phyloP scores from a whole-genome alignment of 202 grass and related monocot genomes.

The Tripidium arundinaceum region DNA sequence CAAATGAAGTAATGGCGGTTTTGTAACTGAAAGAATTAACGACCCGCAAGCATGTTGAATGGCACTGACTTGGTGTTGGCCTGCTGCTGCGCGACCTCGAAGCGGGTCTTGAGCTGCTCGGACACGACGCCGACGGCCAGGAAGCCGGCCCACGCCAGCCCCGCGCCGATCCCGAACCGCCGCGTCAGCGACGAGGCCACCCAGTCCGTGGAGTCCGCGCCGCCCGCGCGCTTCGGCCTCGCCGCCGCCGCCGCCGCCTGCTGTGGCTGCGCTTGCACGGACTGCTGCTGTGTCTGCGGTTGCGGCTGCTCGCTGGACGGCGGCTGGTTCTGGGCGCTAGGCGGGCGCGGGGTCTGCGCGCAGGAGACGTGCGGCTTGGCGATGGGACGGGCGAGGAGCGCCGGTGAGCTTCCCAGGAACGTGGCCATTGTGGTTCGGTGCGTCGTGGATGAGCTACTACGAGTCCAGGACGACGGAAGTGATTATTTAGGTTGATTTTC shows the following conservation, averaged over 20 bases:
- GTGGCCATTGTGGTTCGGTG: no score
- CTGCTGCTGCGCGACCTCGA: constrained; percentile 84
- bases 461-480: no score
- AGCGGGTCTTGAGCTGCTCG: constrained; percentile 94
- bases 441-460: no score
- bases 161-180: constrained; percentile 84
- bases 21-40: neutral
- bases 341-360: constrained; percentile 48
- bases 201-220: constrained; percentile 78
- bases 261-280: constrained; percentile 47
- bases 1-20: neutral
- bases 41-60: neutral
- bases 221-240: no score
- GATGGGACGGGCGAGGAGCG: no score
- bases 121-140: constrained; percentile 82
- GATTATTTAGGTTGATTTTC: constrained; percentile 7
- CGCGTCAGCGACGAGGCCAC: constrained; percentile 75
- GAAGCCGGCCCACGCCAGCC: constrained; percentile 84
- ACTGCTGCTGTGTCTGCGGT: constrained; percentile 21
- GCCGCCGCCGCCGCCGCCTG: no score
- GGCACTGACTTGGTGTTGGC: no score
- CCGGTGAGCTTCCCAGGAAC: no score
- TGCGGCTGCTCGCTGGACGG: constrained; percentile 25
- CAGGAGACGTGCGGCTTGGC: no score
- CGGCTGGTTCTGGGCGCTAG: constrained; percentile 33